Percentiles rank a stretch among this genome's conserved stretches.
phyloP scores from a whole-genome alignment of 2,329 filamentous ascomycete species.

The Aspergillus persii region DNA sequence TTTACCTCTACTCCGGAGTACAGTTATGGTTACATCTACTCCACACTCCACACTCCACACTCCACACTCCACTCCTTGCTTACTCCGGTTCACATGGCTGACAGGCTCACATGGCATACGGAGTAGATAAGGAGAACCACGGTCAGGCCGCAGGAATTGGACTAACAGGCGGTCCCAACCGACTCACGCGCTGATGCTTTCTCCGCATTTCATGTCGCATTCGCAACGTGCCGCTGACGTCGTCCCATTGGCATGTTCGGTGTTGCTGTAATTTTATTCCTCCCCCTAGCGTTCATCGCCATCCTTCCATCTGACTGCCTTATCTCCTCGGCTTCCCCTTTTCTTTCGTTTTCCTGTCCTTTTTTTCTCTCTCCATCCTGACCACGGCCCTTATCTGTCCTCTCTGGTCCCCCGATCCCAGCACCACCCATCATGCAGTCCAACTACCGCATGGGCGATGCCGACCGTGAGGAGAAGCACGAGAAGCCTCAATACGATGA shows the following conservation, averaged over 20 bases:
- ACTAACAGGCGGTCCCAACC: not conserved
- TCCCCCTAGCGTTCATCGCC: not conserved
- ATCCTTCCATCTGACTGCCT: not conserved
- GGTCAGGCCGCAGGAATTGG: not conserved
- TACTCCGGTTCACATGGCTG: too few relatives aligned
- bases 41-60: too few relatives aligned
- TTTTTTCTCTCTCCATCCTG: too few relatives aligned
- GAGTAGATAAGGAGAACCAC: not conserved
- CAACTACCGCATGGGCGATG: not conserved
- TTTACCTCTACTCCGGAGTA: too few relatives aligned
- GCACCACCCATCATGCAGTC: not conserved
- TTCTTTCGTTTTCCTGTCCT: not conserved
- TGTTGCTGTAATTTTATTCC: too few relatives aligned
- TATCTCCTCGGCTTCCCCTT: not conserved
- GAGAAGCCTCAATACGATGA: not conserved
- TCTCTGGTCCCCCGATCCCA: not conserved
- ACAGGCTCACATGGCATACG: too few relatives aligned
- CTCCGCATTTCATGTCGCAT: conserved; percentile 1
- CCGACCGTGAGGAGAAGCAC: conserved; percentile 2
- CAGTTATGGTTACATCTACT: too few relatives aligned
- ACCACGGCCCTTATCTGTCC: not conserved
- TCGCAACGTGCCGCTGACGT: not conserved
- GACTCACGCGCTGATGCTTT: not conserved
- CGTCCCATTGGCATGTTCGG: not conserved
- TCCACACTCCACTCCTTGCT: too few relatives aligned